Conservation (phyloP, 164 flowering plant species). For the Saururus chinensis region DNA sequence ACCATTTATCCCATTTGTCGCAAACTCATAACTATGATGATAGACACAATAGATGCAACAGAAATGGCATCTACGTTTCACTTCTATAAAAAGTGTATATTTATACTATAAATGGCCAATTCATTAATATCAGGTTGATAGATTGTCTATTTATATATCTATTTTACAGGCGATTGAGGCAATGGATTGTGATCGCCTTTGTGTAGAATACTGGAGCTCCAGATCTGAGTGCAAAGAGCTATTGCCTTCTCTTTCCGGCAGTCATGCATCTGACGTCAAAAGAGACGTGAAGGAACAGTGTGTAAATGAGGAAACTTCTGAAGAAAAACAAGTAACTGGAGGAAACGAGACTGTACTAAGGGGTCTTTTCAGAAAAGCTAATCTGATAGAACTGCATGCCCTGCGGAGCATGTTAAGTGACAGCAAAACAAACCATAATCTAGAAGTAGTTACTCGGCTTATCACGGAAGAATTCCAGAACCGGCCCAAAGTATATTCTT, state of each 20-base stretch:
- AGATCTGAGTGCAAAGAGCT: slow-evolving; percentile 32
- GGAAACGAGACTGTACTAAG: slow-evolving; percentile 25
- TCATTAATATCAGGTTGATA: neutral
- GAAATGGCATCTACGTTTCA: neutral
- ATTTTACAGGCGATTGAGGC: slow-evolving; percentile 30
- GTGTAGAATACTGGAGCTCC: slow-evolving; percentile 68
- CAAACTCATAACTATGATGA: neutral
- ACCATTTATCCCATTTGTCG: neutral
- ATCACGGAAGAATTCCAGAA: neutral
- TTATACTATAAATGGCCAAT: neutral
- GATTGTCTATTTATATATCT: neutral
- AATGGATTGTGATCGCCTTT: slow-evolving; percentile 47
- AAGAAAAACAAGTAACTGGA: slow-evolving; percentile 6
- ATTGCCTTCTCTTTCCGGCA: slow-evolving; percentile 7
- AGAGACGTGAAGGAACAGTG: slow-evolving; percentile 7
- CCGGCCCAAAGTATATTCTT: neutral
- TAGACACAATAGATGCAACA: neutral
- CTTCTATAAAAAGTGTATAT: too few species aligned
- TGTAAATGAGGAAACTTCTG: neutral
- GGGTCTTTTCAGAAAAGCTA: slow-evolving; percentile 60
- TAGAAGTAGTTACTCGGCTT: neutral
- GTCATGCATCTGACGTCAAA: slow-evolving; percentile 1
- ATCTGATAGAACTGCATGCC: slow-evolving; percentile 43
- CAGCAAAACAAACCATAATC: neutral
- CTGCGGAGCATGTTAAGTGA: slow-evolving; percentile 15